Conservation (phyloP, 1,139 yeast genomes). For the Pichia sp. region DNA sequence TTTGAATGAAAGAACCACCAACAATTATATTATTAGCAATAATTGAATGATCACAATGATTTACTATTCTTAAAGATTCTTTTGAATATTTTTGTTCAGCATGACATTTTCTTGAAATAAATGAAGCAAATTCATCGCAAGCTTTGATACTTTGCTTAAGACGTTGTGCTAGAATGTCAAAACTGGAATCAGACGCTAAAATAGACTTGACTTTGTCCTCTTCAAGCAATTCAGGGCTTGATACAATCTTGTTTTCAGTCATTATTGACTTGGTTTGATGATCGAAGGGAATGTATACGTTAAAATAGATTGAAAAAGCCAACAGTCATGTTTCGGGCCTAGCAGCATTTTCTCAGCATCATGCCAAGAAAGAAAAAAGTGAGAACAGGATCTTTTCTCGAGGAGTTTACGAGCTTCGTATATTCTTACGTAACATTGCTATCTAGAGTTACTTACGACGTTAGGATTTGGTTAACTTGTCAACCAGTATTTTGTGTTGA, state of each 20-base stretch:
- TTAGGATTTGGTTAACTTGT: too few relatives aligned
- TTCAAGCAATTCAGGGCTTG: slow-evolving; percentile 33
- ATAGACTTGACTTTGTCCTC: slow-evolving; percentile 45
- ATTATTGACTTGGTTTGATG: background rate
- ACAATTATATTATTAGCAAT: slow-evolving; percentile 42
- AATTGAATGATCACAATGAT: slow-evolving; percentile 39
- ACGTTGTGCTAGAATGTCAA: slow-evolving; percentile 64
- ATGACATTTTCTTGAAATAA: slow-evolving; percentile 69
- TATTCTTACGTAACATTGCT: too few relatives aligned
- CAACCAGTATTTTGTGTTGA: too few relatives aligned
- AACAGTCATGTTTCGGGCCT: background rate
- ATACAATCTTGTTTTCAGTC: slow-evolving; percentile 2
- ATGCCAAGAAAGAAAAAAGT: too few relatives aligned
- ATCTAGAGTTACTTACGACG: too few relatives aligned
- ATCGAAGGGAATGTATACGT: too few relatives aligned
- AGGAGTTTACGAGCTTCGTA: too few relatives aligned
- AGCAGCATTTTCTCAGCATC: background rate
- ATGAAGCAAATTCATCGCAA: slow-evolving; percentile 79
- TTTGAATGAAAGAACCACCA: slow-evolving; percentile 62
- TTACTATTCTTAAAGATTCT: slow-evolving; percentile 63
- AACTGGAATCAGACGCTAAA: slow-evolving; percentile 50
- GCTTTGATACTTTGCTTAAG: slow-evolving; percentile 75
- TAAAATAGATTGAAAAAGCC: too few relatives aligned
- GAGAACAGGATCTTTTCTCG: too few relatives aligned
- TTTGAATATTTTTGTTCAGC: slow-evolving; percentile 75